Base-by-base conservation (phyloP, 306 rosid genomes). In the Ormosia semicastrata region DNA sequence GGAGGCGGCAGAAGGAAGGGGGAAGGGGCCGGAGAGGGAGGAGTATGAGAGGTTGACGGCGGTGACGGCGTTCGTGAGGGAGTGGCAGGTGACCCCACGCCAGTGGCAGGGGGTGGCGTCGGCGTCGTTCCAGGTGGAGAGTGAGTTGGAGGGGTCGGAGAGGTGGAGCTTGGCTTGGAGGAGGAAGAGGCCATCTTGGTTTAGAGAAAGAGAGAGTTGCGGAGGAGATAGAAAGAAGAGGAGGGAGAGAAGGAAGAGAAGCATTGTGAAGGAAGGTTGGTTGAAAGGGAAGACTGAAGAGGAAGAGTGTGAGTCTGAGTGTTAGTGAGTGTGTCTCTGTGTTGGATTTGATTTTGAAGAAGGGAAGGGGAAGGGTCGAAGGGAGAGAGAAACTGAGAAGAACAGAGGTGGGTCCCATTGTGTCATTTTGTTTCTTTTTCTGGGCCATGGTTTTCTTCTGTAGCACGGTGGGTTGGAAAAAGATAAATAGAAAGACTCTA, bases 171-270 rank as follows among this genome's bases (percentile, higher is more conserved):
- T 86, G 85, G 80, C 84, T 17, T 68, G 65, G 30, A 74, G 82
- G 50, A 92, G 97, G 54, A 87, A 82, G 32, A 84, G 83, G 18
- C 90, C 92, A 0, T 92, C 97, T 76, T 92, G 92, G 77, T 75
- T 84, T 14, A 92, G 78, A 65, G 92, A 80, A 67, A 64, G 85
- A 40, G 84, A 17, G 12, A 14, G 32, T 1, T 69, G 75, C 5
- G 59, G 85, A 72, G 71, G 18, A 60, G 67, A 53, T 52, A 84
- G 72, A 15, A 56, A 54, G 60, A 79, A 74, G 2, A 91, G 53
- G 60, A 87, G 53, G 3, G 85, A 46, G 36, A 86, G 6, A 5
- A 85, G 6, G 0, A 49, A 75, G 56, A 68, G 37, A 0, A 66
- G 71, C 53, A 85, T 76, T 7, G 4, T 34, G n/a, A 2, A 46